Evolutionary conservation across 108 stramenopile species (phyloP), one percentile per base, ranked within the genome.

Genomic region (Skeletonema menzelii): DNA sequence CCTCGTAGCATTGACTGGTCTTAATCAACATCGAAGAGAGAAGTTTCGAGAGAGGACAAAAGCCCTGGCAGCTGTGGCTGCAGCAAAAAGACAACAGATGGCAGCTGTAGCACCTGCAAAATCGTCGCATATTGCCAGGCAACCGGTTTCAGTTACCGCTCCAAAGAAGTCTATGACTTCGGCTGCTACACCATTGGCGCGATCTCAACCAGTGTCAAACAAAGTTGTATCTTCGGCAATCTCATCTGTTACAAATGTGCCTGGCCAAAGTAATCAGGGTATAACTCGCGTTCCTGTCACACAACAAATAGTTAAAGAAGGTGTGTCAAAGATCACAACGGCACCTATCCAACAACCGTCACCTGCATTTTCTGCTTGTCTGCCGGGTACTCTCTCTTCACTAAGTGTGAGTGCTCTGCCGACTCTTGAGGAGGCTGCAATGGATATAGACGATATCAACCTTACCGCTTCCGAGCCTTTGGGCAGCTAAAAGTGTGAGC

Each of bases 1-100:
- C 61, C 47, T 94, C n/a, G 59, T 63, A 24, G 80, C 65, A 32
- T 72, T 94, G 38, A 63, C 68, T 26, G 88, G 89, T 14, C 63
- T 94, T 34, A 91, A 89, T 62, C 66, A 65, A n/a, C 74, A 89
- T 65, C 70, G 90, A 38, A 44, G 77, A 63, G 82, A 85, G 53
- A 83, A 75, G n/a, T 83, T 81, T 35, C 38, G 59, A 46, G 80
- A 84, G 57, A 53, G 79, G 8, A 47, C 53, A 8, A 78, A 68
- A 44, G 67, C 77, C 26, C 56, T 77, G 38, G 35, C 67, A 31
- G 76, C 76, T 30, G 70, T 24, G 17, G 70, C 70, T 65, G 46
- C 63, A 19, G 68, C 59, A 27, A 69, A 69, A 28, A 31, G 68
- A 37, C 68, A 69, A 17, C 68, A 59, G 17, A 37, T 69, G 37